Evolutionary conservation across 2,329 filamentous ascomycete genomes (phyloP).

Genomic region (Alternaria incomplexa): DNA sequence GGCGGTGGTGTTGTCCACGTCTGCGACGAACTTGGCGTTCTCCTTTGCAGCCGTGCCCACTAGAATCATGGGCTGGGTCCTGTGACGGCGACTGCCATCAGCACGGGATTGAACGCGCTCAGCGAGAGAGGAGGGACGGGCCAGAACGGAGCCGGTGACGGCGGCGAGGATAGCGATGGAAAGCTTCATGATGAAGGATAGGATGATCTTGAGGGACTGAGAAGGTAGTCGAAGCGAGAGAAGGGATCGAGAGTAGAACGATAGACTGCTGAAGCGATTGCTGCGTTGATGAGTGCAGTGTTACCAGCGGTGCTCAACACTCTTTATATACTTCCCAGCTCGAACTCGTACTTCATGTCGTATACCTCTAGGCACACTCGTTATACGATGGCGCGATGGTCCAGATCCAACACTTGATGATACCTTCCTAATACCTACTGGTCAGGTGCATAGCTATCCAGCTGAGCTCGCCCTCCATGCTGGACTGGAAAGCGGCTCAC

Average conservation of each 20-base stretch:
- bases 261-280: neutral
- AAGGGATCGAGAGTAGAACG: neutral
- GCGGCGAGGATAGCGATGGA: constrained; percentile 14
- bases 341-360: neutral
- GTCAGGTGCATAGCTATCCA: neutral
- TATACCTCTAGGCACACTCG: neutral
- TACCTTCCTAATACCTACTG: constrained; percentile 3
- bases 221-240: neutral
- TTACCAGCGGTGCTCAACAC: neutral
- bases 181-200: constrained; percentile 18
- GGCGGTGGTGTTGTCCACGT: constrained; percentile 44
- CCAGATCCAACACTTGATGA: neutral
- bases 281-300: neutral
- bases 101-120: constrained; percentile 22
- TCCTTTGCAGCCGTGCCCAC: constrained; percentile 17
- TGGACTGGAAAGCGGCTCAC: neutral
- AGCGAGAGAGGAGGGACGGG: constrained; percentile 21
- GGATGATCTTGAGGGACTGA: neutral
- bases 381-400: neutral
- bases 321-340: neutral
- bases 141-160: constrained; percentile 16
- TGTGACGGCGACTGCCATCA: constrained; percentile 20
- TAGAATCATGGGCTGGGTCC: constrained; percentile 20
- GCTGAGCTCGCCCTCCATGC: neutral
- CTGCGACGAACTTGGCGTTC: constrained; percentile 10